A percentile compares a stretch with the other conserved stretches of the same genome.
Evolutionary conservation across 2,329 filamentous ascomycete genomes (phyloP).

Genomic region (Blastomyces emzantsi): DNA sequence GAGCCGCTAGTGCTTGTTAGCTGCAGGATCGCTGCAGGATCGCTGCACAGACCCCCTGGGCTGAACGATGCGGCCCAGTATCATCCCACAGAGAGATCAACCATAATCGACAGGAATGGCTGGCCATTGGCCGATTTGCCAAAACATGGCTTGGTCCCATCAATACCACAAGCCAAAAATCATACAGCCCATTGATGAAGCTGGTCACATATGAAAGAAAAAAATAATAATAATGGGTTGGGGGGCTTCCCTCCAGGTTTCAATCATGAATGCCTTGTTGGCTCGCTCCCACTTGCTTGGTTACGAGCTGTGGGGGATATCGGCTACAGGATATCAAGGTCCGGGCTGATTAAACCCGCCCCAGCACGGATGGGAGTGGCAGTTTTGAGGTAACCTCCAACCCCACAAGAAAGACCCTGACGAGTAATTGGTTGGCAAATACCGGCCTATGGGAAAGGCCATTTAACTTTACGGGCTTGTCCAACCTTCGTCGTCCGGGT

Average conservation of each 20-base stretch:
- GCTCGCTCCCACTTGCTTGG: neutral
- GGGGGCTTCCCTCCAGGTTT: neutral
- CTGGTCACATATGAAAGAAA: neutral
- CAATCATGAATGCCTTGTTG: neutral
- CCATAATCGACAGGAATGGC: neutral
- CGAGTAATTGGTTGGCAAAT: neutral
- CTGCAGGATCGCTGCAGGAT: neutral
- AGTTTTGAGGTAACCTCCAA: neutral
- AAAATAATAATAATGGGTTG: neutral
- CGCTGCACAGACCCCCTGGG: slow-evolving; percentile 1
- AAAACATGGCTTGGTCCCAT: slow-evolving; percentile 2
- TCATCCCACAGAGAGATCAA: neutral
- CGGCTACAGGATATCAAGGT: neutral
- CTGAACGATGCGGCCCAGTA: neutral
- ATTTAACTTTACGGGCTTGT: neutral
- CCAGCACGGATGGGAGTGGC: neutral
- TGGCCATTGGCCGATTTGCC: neutral
- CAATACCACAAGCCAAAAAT: neutral
- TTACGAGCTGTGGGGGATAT: neutral
- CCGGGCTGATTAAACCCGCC: neutral
- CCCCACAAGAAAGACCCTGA: neutral
- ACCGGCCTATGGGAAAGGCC: neutral
- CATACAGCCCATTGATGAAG: neutral
- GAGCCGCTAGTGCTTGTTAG: neutral
- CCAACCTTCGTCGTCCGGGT: neutral